phyloP scores from a whole-genome alignment of 371 early-diverging fungal species.

The Mortierella polycephala region DNA sequence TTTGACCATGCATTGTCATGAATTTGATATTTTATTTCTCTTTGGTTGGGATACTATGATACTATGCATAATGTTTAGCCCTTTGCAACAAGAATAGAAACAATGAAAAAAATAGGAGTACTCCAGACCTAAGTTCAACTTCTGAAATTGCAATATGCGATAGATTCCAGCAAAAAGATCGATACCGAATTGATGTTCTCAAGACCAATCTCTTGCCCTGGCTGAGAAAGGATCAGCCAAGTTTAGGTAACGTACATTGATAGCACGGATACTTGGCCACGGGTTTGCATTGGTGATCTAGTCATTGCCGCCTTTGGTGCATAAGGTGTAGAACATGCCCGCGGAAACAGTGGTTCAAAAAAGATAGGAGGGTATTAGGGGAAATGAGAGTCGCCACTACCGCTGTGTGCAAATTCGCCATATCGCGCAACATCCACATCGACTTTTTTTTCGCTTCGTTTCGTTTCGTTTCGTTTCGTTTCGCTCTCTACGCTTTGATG shows the following conservation, averaged over 20 bases:
- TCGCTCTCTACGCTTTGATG: conserved; percentile 1
- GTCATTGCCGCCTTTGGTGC: conserved; percentile 10
- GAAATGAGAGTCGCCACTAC: too few relatives aligned
- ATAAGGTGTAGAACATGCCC: not conserved
- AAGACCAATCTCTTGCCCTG: conserved; percentile 47
- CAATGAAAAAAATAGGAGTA: not conserved
- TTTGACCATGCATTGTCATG: too few relatives aligned
- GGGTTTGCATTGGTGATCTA: conserved; percentile 23
- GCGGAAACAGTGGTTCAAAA: not conserved
- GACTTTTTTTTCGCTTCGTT: not conserved
- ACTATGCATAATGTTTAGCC: too few relatives aligned
- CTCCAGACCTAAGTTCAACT: not conserved
- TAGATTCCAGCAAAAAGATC: conserved; percentile 54
- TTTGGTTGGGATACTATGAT: too few relatives aligned
- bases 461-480: not conserved
- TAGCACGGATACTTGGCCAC: not conserved
- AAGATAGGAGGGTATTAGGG: not conserved
- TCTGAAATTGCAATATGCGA: not conserved
- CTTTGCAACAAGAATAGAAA: not conserved
- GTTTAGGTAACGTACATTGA: conserved; percentile 24
- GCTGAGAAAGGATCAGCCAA: conserved; percentile 47
- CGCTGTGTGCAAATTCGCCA: not conserved
- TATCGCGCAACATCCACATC: not conserved
- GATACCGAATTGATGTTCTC: conserved; percentile 47
- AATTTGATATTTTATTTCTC: too few relatives aligned